Evolutionary conservation across 2,329 filamentous ascomycete genomes (phyloP).

Genomic region (Fusarium buxicola): DNA sequence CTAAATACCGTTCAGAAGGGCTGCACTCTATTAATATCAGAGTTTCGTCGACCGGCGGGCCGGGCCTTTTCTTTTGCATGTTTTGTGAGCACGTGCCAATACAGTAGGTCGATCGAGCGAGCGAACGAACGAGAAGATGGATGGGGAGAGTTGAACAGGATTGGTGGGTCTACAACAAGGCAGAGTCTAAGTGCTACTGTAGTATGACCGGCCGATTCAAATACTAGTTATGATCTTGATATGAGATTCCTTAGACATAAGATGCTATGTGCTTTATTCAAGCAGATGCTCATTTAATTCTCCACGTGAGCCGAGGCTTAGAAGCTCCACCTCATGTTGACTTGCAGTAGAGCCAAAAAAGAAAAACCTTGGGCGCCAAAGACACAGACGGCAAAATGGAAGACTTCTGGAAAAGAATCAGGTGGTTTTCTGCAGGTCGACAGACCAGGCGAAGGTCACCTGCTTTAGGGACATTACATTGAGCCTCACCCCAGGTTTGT

Average conservation of each 20-base stretch:
- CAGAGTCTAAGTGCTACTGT: background rate
- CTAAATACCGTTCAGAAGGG: background rate
- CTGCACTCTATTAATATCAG: slow-evolving; percentile 15
- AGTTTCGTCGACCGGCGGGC: slow-evolving; percentile 38
- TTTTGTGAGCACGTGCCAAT: slow-evolving; percentile 13
- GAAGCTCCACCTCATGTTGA: background rate
- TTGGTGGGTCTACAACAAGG: slow-evolving; percentile 3
- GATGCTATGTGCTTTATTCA: no score
- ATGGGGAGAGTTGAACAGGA: slow-evolving; percentile 3
- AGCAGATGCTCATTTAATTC: no score
- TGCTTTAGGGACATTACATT: background rate
- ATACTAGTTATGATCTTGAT: no score
- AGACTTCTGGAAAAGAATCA: slow-evolving; percentile 18
- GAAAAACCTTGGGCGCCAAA: background rate
- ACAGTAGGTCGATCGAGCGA: no score
- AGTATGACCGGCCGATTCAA: background rate
- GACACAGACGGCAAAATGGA: slow-evolving; percentile 8
- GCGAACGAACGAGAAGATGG: background rate
- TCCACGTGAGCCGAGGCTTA: no score
- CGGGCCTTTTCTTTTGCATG: slow-evolving; percentile 34
- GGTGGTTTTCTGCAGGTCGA: slow-evolving; percentile 7
- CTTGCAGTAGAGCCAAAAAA: background rate
- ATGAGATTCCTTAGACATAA: no score
- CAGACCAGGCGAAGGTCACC: background rate
- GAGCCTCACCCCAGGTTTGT: slow-evolving; percentile 30